These are phyloP conservation scores for Coniochaeta sp. DNA, from an alignment of 2,329 filamentous ascomycete genomes.

Conservation along the genomic window DNA sequence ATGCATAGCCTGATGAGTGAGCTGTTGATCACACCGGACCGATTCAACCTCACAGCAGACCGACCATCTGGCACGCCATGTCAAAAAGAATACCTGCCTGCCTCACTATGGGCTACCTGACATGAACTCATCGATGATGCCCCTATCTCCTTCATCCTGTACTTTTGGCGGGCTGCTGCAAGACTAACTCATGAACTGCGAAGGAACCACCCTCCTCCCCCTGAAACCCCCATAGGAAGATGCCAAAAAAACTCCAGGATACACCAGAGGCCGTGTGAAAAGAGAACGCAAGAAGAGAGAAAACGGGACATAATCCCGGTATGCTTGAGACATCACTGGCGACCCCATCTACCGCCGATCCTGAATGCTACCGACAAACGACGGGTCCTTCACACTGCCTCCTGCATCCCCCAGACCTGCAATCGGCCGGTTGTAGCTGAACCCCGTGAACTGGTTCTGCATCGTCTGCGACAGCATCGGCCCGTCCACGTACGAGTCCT, in stretches of 20 bases:
- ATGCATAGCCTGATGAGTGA: neutral
- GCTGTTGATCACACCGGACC: neutral
- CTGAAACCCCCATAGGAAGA: neutral
- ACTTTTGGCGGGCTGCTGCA: neutral
- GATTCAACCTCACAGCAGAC: no score
- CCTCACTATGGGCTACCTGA: neutral
- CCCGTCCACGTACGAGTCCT: constrained; percentile 90
- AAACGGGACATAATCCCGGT: no score
- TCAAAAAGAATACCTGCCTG: neutral
- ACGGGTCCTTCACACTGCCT: constrained; percentile 86
- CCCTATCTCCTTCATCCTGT: neutral
- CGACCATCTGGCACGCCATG: neutral
- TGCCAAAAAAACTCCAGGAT: neutral
- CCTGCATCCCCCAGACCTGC: constrained; percentile 88
- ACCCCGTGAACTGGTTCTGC: constrained; percentile 93
- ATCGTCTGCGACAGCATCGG: constrained; percentile 87
- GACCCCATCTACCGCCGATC: constrained; percentile 29
- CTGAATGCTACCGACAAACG: constrained; percentile 56
- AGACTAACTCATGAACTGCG: neutral
- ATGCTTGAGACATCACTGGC: no score
- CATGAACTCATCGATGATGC: neutral
- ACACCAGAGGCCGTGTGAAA: neutral
- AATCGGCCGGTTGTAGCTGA: constrained; percentile 95
- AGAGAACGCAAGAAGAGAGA: neutral
- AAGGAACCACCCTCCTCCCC: neutral